A percentile compares a stretch with the other conserved stretches of the same genome.
Evolutionary conservation across 2,329 filamentous ascomycete species (phyloP).

Genomic region (Didymella exigua): DNA sequence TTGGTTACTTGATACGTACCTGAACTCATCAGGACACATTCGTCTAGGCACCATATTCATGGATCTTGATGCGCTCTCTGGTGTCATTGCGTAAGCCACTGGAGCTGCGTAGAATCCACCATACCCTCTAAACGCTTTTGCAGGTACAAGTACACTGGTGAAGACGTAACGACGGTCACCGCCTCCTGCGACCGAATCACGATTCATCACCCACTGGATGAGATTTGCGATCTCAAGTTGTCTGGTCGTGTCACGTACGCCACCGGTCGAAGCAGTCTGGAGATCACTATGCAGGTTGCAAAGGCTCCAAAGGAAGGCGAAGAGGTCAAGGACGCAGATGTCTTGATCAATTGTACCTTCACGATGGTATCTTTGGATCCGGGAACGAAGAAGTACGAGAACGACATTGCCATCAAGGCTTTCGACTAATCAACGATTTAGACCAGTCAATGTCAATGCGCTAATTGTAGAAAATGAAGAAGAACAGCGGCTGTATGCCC

Average conservation of each 20-base stretch:
- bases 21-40: slow-evolving; percentile 77
- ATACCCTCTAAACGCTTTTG: slow-evolving; percentile 20
- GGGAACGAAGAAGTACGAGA: slow-evolving; percentile 62
- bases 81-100: slow-evolving; percentile 67
- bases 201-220: slow-evolving; percentile 72
- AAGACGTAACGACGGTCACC: slow-evolving; percentile 67
- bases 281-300: slow-evolving; percentile 75
- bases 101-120: slow-evolving; percentile 59
- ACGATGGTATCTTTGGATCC: slow-evolving; percentile 79
- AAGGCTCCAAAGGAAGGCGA: slow-evolving; percentile 68
- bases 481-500: slow-evolving; percentile 66
- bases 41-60: slow-evolving; percentile 75
- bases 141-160: slow-evolving; percentile 71
- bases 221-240: slow-evolving; percentile 79
- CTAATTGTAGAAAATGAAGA: slow-evolving; percentile 67
- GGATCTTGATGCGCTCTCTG: slow-evolving; percentile 79
- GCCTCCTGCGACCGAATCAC: slow-evolving; percentile 68
- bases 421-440: slow-evolving; percentile 25
- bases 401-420: not conserved
- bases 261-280: slow-evolving; percentile 73
- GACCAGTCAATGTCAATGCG: slow-evolving; percentile 66
- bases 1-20: slow-evolving; percentile 78
- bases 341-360: slow-evolving; percentile 74
- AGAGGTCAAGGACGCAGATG: slow-evolving; percentile 61
- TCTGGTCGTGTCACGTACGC: slow-evolving; percentile 73